Evolutionary conservation across 345 rosid species (phyloP).

Genomic region (Passiflora organensis): DNA sequence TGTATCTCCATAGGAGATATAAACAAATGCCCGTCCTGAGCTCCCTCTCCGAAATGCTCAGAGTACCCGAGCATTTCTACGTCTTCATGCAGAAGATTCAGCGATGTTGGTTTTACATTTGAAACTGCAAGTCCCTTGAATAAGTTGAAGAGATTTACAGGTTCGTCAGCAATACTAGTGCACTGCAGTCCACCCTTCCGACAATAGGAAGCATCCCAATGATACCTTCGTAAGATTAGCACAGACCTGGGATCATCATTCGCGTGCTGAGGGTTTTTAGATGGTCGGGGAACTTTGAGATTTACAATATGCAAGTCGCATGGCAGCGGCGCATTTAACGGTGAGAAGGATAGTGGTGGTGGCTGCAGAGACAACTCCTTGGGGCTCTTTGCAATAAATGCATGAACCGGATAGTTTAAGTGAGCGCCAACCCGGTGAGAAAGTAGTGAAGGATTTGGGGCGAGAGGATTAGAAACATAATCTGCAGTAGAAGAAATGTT

Average conservation of each 20-base stretch:
- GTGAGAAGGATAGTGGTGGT: conserved; percentile 49
- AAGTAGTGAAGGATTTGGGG: conserved; percentile 75
- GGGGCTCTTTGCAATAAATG: conserved; percentile 70
- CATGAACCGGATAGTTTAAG: conserved; percentile 75
- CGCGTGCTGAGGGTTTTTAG: conserved; percentile 54
- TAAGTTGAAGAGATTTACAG: conserved; percentile 59
- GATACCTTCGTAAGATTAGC: conserved; percentile 60
- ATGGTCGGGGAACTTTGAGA: conserved; percentile 76
- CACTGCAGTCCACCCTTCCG: conserved; percentile 56
- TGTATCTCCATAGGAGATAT: conserved; percentile 94
- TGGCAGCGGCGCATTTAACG: conserved; percentile 65
- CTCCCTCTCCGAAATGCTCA: conserved; percentile 47
- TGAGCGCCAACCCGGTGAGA: conserved; percentile 70
- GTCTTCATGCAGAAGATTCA: conserved; percentile 87
- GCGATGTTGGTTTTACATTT: conserved; percentile 65
- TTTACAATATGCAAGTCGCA: conserved; percentile 89
- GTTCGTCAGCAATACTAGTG: conserved; percentile 52
- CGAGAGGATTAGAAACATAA: conserved; percentile 39
- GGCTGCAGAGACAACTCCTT: conserved; percentile 60
- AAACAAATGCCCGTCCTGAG: conserved; percentile 54
- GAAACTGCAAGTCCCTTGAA: conserved; percentile 65
- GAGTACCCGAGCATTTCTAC: conserved; percentile 64
- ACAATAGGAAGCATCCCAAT: conserved; percentile 76
- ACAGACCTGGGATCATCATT: conserved; percentile 55
- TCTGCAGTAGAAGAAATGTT: conserved; percentile 53